Percentiles rank a stretch among this genome's conserved stretches.
Conservation (phyloP, 2,329 filamentous ascomycete genomes). For the Neonectria punicea region DNA sequence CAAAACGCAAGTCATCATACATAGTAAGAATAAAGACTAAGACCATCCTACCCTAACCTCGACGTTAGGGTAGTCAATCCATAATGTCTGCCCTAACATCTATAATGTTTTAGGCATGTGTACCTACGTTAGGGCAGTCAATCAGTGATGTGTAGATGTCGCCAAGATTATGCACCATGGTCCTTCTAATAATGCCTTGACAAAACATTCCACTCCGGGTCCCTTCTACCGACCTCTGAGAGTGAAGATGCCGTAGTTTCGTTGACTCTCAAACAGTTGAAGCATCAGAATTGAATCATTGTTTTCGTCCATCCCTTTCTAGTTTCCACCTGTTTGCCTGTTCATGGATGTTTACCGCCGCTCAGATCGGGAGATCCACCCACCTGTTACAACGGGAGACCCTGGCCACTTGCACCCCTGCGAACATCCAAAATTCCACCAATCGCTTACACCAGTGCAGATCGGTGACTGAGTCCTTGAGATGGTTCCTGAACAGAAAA, state of each 20-base stretch:
- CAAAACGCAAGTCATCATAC: too few species aligned
- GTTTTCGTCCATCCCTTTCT: constrained; percentile 4
- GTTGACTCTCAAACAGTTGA: neutral
- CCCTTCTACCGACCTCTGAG: neutral
- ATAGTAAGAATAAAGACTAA: too few species aligned
- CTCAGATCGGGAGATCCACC: constrained; percentile 29
- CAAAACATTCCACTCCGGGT: neutral
- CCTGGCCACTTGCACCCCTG: constrained; percentile 26
- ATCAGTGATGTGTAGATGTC: neutral
- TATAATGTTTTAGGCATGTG: too few species aligned
- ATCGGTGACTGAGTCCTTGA: neutral
- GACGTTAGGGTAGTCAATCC: neutral
- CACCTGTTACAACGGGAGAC: constrained; percentile 37
- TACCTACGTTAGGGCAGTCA: neutral
- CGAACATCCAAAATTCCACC: constrained; percentile 34
- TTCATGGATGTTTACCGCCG: constrained; percentile 12
- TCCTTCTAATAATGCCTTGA: neutral
- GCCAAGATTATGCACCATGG: neutral
- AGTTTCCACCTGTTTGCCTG: neutral
- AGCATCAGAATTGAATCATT: neutral
- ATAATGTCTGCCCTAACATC: too few species aligned
- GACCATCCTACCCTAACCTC: too few species aligned
- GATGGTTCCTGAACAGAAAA: neutral
- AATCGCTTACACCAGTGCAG: constrained; percentile 25
- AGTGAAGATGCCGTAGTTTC: neutral